These are phyloP conservation scores for Endotrypanum monterogeii DNA, from an alignment of 208 protist species.

Conservation along the genomic window DNA sequence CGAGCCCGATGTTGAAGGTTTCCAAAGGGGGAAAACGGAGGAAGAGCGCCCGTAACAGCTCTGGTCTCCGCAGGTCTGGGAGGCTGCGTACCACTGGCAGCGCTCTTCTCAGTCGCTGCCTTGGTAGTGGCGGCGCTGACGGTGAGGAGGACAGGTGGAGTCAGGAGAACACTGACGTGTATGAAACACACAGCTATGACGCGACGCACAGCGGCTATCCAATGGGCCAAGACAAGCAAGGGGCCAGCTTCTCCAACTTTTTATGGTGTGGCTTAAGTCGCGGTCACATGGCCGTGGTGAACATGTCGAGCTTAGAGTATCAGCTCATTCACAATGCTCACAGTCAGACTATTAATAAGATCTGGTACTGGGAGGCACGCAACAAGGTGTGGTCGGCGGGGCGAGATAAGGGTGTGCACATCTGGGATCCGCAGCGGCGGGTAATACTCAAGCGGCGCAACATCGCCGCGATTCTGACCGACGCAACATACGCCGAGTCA, in stretches of 20 bases:
- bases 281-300: conserved; percentile 72
- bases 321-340: conserved; percentile 67
- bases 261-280: conserved; percentile 84
- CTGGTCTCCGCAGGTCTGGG: conserved; percentile 20
- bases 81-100: conserved; percentile 4
- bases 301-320: conserved; percentile 54
- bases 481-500: conserved; percentile 61
- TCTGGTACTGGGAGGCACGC: conserved; percentile 71
- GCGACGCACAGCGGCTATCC: not conserved
- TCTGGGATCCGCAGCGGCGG: conserved; percentile 87
- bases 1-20: conserved; percentile 10
- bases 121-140: conserved; percentile 1
- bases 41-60: conserved; percentile 20
- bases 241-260: conserved; percentile 18
- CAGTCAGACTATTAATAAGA: conserved; percentile 62
- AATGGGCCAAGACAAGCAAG: conserved; percentile 11
- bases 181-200: conserved; percentile 1
- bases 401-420: conserved; percentile 77
- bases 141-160: conserved; percentile 10
- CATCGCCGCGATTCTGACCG: conserved; percentile 80
- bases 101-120: no score
- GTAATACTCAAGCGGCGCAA: conserved; percentile 76
- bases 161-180: conserved; percentile 8
- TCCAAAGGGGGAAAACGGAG: conserved; percentile 19
- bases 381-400: conserved; percentile 86